Conservation (phyloP, 2,329 filamentous ascomycete genomes). For the Claviceps purpurea region DNA sequence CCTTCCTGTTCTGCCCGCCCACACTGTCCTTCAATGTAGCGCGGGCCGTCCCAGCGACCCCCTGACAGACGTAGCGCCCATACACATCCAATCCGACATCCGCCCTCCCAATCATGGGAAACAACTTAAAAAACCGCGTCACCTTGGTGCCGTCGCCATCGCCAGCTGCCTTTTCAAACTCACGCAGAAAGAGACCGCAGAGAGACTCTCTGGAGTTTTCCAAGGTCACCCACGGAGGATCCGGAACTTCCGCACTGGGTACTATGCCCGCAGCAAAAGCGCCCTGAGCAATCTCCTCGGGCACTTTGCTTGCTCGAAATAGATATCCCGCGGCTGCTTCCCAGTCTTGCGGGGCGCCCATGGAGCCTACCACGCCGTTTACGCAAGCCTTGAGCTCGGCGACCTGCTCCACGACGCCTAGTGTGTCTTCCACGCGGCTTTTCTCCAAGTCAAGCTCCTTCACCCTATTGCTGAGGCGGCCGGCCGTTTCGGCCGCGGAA, state of each 20-base stretch:
- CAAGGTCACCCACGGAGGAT: conserved; percentile 76
- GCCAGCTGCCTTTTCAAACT: conserved; percentile 84
- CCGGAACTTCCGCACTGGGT: conserved; percentile 88
- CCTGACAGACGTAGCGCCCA: conserved; percentile 89
- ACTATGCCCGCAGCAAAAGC: conserved; percentile 86
- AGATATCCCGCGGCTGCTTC: conserved; percentile 89
- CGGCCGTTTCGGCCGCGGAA: conserved; percentile 71
- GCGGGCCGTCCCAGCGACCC: conserved; percentile 74
- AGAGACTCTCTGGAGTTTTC: conserved; percentile 79
- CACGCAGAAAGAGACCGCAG: conserved; percentile 78
- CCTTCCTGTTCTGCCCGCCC: conserved; percentile 36
- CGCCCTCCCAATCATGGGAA: conserved; percentile 79
- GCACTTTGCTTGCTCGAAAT: conserved; percentile 67
- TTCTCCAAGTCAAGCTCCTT: conserved; percentile 84
- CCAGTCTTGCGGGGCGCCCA: conserved; percentile 98
- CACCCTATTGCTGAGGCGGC: conserved; percentile 74
- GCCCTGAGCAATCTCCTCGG: conserved; percentile 65
- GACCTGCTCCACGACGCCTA: conserved; percentile 89
- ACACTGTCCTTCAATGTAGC: conserved; percentile 61
- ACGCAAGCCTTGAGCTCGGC: conserved; percentile 95
- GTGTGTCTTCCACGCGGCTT: conserved; percentile 74
- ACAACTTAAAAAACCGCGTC: conserved; percentile 95
- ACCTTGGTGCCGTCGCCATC: conserved; percentile 83
- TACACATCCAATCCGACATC: conserved; percentile 91
- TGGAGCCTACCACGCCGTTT: conserved; percentile 83